Conservation (phyloP, 257 asterid genomes). For the Thymus mandschuricus region DNA sequence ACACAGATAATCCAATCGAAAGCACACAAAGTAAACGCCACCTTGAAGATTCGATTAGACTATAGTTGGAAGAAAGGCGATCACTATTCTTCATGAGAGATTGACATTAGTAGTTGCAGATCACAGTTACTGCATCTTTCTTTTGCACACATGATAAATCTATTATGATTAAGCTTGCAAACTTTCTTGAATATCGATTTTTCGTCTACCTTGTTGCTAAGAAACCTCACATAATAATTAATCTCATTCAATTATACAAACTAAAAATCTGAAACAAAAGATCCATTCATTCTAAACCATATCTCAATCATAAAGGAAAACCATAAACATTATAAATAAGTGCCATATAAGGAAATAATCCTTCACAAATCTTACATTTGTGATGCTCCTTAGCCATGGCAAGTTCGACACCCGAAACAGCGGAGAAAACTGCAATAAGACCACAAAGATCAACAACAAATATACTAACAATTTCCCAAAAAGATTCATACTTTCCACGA, state of each 20-base stretch:
- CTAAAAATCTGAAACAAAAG: neutral
- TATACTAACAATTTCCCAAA: slow-evolving; percentile 18
- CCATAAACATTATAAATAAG: neutral
- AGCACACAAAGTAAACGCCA: neutral
- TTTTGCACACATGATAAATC: too few species aligned
- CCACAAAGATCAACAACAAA: slow-evolving; percentile 25
- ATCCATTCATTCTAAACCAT: slow-evolving; percentile 17
- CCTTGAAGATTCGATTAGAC: too few species aligned
- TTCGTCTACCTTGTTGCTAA: neutral
- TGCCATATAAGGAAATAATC: neutral
- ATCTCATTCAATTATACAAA: neutral
- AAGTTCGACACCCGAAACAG: slow-evolving; percentile 89
- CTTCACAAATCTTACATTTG: slow-evolving; percentile 60
- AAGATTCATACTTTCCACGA: slow-evolving; percentile 3
- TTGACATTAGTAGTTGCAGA: too few species aligned
- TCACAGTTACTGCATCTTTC: too few species aligned
- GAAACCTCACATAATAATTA: neutral
- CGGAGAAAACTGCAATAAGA: slow-evolving; percentile 77
- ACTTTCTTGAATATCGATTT: neutral
- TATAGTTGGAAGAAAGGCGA: neutral
- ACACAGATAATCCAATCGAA: neutral
- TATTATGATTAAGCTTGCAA: too few species aligned
- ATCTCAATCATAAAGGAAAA: slow-evolving; percentile 17
- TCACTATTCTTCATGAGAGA: neutral
- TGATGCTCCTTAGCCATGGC: slow-evolving; percentile 84